phyloP scores from a whole-genome alignment of 2,329 filamentous ascomycete genomes.

The Parafenestella ontariensis region DNA sequence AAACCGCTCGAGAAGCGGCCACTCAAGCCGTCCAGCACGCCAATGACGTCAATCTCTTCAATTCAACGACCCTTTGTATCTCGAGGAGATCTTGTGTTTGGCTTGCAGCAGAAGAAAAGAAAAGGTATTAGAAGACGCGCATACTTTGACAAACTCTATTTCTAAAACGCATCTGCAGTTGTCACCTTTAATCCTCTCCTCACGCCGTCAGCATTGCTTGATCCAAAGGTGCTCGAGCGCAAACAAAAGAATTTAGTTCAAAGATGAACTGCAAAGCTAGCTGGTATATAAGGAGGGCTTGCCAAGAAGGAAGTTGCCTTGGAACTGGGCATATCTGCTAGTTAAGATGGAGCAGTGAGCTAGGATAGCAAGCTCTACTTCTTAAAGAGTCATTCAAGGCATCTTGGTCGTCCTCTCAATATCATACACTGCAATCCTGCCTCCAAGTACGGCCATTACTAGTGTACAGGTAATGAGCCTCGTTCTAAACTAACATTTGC shows the following conservation, averaged over 20 bases:
- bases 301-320: too few species aligned
- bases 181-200: constrained; percentile 23
- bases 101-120: neutral
- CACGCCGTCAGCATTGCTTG: constrained; percentile 25
- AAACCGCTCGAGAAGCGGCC: neutral
- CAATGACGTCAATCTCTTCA: constrained; percentile 3
- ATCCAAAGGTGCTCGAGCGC: constrained; percentile 20
- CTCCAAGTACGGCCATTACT: too few species aligned
- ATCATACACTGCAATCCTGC: too few species aligned
- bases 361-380: too few species aligned
- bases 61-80: neutral
- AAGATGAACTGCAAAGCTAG: neutral
- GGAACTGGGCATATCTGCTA: too few species aligned
- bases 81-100: constrained; percentile 2
- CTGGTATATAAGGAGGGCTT: too few species aligned
- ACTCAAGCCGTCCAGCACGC: neutral
- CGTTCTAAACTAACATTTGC: too few species aligned
- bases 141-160: neutral
- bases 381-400: too few species aligned
- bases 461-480: too few species aligned
- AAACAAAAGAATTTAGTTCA: constrained; percentile 6
- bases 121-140: neutral
- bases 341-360: too few species aligned
- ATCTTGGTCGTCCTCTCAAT: too few species aligned
- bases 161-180: constrained; percentile 3